phyloP scores from a whole-genome alignment of 768 basidiomycete genomes.

The Amylocystis lapponica region DNA sequence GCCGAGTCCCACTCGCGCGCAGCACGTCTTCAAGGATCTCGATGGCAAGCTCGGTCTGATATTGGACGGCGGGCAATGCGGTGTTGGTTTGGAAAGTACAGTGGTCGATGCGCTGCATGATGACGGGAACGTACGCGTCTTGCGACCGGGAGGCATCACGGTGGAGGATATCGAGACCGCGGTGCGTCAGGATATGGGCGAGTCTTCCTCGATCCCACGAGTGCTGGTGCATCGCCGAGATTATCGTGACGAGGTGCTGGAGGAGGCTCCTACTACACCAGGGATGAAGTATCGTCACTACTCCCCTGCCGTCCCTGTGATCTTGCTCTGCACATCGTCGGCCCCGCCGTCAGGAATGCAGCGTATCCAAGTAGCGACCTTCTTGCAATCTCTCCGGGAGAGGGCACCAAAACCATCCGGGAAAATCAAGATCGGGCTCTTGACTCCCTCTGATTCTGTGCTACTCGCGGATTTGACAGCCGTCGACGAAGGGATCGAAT shows the following conservation, averaged over 20 bases:
- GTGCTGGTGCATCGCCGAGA: slow-evolving; percentile 80
- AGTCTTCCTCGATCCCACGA: slow-evolving; percentile 33
- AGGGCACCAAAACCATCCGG: slow-evolving; percentile 6
- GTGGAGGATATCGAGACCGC: slow-evolving; percentile 78
- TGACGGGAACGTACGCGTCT: slow-evolving; percentile 71
- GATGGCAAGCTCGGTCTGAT: slow-evolving; percentile 69
- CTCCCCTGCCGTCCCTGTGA: slow-evolving; percentile 84
- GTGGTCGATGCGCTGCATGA: slow-evolving; percentile 83
- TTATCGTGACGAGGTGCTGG: slow-evolving; percentile 62
- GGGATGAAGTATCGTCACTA: slow-evolving; percentile 99
- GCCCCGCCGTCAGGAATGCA: slow-evolving; percentile 32
- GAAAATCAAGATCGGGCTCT: slow-evolving; percentile 55
- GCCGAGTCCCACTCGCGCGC: slow-evolving; percentile 87
- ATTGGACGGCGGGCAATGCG: slow-evolving; percentile 88
- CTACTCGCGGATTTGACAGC: slow-evolving; percentile 25
- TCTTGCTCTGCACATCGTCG: slow-evolving; percentile 56
- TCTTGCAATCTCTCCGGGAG: slow-evolving; percentile 40
- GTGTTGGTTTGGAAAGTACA: slow-evolving; percentile 91
- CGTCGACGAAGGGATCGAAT: slow-evolving; percentile 34
- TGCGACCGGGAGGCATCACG: slow-evolving; percentile 89
- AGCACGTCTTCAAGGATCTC: slow-evolving; percentile 80
- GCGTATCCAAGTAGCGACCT: slow-evolving; percentile 27
- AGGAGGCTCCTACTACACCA: slow-evolving; percentile 85
- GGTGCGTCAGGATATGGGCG: slow-evolving; percentile 38
- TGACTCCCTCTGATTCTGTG: slow-evolving; percentile 57